Conservation (phyloP, 78 protist species). For the Dictyostelium brefeldianum region DNA sequence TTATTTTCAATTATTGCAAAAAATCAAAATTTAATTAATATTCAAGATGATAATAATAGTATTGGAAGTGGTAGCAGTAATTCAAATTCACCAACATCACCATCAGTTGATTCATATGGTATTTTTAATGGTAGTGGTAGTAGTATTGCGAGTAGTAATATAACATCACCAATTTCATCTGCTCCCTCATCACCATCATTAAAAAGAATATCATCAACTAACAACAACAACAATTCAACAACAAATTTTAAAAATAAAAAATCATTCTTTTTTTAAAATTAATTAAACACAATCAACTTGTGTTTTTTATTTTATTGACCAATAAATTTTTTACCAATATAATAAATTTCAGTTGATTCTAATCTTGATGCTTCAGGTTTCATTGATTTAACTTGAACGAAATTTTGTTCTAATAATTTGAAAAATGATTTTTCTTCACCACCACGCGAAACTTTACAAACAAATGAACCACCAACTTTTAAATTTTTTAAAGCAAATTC, state of each 20-base stretch:
- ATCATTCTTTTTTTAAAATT: too few species aligned
- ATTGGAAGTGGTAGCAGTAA: background rate
- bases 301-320: too few species aligned
- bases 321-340: conserved; percentile 39
- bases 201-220: background rate
- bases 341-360: conserved; percentile 72
- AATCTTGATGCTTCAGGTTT: conserved; percentile 72
- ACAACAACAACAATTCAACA: background rate
- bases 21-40: conserved; percentile 9
- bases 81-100: background rate
- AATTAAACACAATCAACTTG: too few species aligned
- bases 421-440: conserved; percentile 41
- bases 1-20: conserved; percentile 9
- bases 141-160: too few species aligned
- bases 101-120: background rate
- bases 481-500: conserved; percentile 3
- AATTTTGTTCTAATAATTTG: conserved; percentile 11
- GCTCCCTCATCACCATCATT: background rate
- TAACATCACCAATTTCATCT: background rate
- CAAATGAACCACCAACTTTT: conserved; percentile 46
- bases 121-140: too few species aligned
- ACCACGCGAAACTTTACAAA: conserved; percentile 65
- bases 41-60: background rate
- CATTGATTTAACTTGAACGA: conserved; percentile 45
- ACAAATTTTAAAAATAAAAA: too few species aligned